Evolutionary conservation across 495 filamentous ascomycete species (phyloP).

Genomic region (Apodospora peruviana): DNA sequence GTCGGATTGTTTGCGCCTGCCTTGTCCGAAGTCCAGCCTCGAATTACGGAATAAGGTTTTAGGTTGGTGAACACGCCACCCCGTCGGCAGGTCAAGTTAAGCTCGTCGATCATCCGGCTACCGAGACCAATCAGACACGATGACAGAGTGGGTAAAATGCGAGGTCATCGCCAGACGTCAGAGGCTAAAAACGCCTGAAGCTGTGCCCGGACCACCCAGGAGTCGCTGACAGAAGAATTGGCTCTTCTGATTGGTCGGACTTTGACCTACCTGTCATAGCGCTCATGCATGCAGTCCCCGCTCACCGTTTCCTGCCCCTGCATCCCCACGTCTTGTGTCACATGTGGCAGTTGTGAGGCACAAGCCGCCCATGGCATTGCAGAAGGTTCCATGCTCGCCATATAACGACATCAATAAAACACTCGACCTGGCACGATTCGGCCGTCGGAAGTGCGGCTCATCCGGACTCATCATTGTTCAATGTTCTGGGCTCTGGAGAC

Average conservation of each 20-base stretch:
- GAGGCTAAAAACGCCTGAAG: constrained; percentile 17
- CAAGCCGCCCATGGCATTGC: background rate
- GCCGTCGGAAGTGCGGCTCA: background rate
- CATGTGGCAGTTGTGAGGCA: background rate
- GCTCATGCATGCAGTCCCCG: background rate
- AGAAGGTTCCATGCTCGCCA: background rate
- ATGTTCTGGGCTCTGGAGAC: too few relatives aligned
- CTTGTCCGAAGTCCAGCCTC: too few relatives aligned
- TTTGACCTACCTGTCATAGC: background rate
- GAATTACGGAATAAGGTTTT: too few relatives aligned
- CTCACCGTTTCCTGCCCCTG: background rate
- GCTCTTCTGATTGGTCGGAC: background rate
- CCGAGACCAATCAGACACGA: constrained; percentile 11
- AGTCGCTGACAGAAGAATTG: background rate
- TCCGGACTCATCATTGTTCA: background rate
- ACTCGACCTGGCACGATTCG: background rate
- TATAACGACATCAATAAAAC: background rate
- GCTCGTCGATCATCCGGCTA: constrained; percentile 11
- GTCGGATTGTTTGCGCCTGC: too few relatives aligned
- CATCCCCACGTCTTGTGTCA: background rate
- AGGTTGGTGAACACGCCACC: too few relatives aligned
- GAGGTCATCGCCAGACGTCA: background rate
- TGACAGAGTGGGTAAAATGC: constrained; percentile 8
- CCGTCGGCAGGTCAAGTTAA: constrained; percentile 11
- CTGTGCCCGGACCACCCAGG: background rate